Base-by-base conservation (phyloP, 176 grass and related monocot genomes). In the Cymbopogon citratus region DNA sequence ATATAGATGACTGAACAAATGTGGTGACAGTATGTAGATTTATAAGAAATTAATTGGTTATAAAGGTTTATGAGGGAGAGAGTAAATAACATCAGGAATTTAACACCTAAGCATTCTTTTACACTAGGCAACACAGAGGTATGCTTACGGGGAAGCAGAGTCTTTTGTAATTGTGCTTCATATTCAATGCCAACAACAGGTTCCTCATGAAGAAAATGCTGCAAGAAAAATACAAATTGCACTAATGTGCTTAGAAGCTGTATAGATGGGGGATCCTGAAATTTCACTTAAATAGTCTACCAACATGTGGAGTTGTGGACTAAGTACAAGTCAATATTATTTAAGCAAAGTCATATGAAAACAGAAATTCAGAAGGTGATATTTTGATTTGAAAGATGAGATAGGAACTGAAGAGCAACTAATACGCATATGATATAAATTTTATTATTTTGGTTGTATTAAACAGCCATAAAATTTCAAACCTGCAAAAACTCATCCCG, bases 101-200 rank as follows among this genome's bases (percentile, higher is more conserved):
- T 69, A 33, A 87, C 24, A 15, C 13, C 64, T 51, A 60, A 38
- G 27, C 9, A n/a, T n/a, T n/a, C n/a, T 87, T 44, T 77, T 31
- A 36, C 27, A 81, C 59, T 71, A 88, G 60, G 39, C 36, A 69
- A 44, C 63, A 56, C 2, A 63, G 15, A 57, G 59, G 60, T 66
- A 19, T 82, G 85, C 92, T 93, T 93, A 99, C 96, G 14, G 38
- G 96, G 96, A 76, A 99, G 90, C 78, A 99, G 96, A 83, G 91
- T 93, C 79, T 99, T 98, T 85, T 99, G 96, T 78, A 99, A 86
- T 54, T 91, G 92, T 69, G 96, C 91, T 95, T 99, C 96, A 69
- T 95, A 99, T 78, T 99, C 96, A 71, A 99, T 92, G 18, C 91
- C 92, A 31, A 99, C 84, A 93, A 99, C 85, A 73, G 96, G 96